Conservation (phyloP, 345 rosid genomes). For the Passiflora organensis region DNA sequence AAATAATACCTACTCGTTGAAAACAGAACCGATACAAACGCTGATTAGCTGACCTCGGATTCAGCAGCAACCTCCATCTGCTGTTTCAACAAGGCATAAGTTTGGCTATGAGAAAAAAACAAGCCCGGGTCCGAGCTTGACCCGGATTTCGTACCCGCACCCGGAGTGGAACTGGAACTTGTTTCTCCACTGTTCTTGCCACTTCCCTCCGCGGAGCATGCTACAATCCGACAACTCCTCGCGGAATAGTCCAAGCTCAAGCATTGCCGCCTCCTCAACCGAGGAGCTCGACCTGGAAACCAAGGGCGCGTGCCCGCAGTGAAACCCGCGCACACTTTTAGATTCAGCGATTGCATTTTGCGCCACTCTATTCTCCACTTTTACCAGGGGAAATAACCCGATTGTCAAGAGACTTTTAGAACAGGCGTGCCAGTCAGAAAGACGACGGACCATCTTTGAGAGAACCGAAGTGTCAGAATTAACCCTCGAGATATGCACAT, state of each 20-base stretch:
- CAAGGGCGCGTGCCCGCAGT: constrained; percentile 16
- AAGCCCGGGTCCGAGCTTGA: constrained; percentile 20
- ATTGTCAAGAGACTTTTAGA: not conserved
- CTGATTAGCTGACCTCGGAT: constrained; percentile 35
- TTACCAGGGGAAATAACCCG: not conserved
- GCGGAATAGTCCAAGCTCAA: constrained; percentile 11
- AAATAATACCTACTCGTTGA: not conserved
- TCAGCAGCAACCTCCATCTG: constrained; percentile 67
- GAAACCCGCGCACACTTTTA: constrained; percentile 32
- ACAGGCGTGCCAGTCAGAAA: too few species aligned
- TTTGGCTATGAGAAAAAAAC: constrained; percentile 42
- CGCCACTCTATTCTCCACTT: not conserved
- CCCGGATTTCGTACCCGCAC: constrained; percentile 10
- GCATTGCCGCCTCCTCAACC: constrained; percentile 4
- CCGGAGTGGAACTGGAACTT: constrained; percentile 29
- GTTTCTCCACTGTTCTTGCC: constrained; percentile 29
- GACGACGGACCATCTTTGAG: too few species aligned
- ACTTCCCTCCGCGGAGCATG: constrained; percentile 34
- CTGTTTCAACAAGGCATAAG: constrained; percentile 59
- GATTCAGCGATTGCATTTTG: constrained; percentile 38
- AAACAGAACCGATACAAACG: too few species aligned
- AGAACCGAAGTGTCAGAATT: too few species aligned
- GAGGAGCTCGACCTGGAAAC: constrained; percentile 12
- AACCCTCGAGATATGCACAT: too few species aligned
- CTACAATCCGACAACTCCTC: constrained; percentile 27